phyloP scores from a whole-genome alignment of 192 early-diverging fungal species.

The Martensiomyces pterosporus region DNA sequence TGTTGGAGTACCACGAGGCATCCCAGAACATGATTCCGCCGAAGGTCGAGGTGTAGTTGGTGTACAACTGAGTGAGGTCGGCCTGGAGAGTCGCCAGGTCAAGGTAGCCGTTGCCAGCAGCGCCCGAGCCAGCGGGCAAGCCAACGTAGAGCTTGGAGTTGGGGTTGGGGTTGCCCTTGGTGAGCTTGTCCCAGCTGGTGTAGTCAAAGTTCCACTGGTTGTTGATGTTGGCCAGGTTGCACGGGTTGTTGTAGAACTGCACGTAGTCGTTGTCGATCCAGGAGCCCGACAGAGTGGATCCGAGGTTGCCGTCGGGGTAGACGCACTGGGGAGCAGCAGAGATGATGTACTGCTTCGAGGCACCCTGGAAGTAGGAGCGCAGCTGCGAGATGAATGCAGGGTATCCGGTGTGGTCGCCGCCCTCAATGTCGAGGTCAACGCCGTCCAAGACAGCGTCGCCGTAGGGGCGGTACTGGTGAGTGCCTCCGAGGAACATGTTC shows the following conservation, averaged over 20 bases:
- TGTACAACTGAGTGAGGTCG: slow-evolving; percentile 44
- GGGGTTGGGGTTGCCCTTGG: slow-evolving; percentile 52
- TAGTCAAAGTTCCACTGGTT: slow-evolving; percentile 68
- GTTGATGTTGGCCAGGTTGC: slow-evolving; percentile 50
- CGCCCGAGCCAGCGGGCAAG: slow-evolving; percentile 54
- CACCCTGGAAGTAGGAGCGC: slow-evolving; percentile 49
- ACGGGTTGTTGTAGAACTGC: slow-evolving; percentile 83
- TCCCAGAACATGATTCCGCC: slow-evolving; percentile 78
- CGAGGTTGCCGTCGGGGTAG: slow-evolving; percentile 63
- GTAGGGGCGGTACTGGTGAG: slow-evolving; percentile 59
- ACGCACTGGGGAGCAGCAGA: slow-evolving; percentile 72
- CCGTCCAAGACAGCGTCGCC: slow-evolving; percentile 71
- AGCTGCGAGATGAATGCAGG: slow-evolving; percentile 55
- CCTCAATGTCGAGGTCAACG: slow-evolving; percentile 69
- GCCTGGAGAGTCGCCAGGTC: slow-evolving; percentile 34
- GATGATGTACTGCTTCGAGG: slow-evolving; percentile 55
- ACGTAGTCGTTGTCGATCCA: slow-evolving; percentile 67
- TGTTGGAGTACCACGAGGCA: slow-evolving; percentile 59
- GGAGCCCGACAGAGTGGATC: slow-evolving; percentile 49
- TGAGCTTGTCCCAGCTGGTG: slow-evolving; percentile 61
- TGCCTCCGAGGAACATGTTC: slow-evolving; percentile 72
- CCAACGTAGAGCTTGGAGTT: slow-evolving; percentile 62
- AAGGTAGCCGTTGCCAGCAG: slow-evolving; percentile 61
- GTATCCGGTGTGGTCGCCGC: slow-evolving; percentile 55
- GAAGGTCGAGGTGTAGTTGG: slow-evolving; percentile 53